Evolutionary conservation across 129 eudicot genomes (phyloP), one percentile per base, ranked within the genome.

Genomic region (Flaveria trinervia): DNA sequence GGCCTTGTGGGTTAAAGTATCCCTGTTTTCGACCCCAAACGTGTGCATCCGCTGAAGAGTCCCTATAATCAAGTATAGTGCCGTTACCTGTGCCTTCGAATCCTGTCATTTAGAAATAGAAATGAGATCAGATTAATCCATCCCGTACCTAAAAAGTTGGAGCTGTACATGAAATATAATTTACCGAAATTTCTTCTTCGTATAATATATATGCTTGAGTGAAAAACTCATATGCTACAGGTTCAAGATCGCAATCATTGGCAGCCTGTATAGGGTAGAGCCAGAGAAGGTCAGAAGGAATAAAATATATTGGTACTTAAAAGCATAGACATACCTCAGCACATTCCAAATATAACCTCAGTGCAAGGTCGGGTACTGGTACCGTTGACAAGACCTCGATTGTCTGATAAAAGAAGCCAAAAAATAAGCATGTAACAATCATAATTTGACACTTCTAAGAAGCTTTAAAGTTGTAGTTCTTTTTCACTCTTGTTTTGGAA

Each of bases 141-240:
- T 79, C 68, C 4, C 51, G 10, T 74, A 69, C 59, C 46, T 23
- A 43, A 68, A 56, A 11, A 22, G 12, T 18, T 10, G 56, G 56
- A 13, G 26, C 36, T 4, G 23, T 5, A 68, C 44, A 20, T 5
- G 41, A 20, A 41, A 17, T 54, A 25, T 26, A 22, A 64, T 43
- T 65, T 86, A 94, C 99, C 84, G 97, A 87, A 45, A 91, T 86
- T 84, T 94, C 99, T 91, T 94, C 99, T 83, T 94, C 99, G 30
- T 94, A 94, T 76, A 94, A 83, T 74, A 94, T 91, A 83, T 94
- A 94, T 60, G 99, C 99, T 82, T 94, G 99, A 77, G 99, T 94
- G 84, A 94, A 94, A 81, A 94, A 91, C 70, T 94, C 99, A 72
- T 92, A 94, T 33, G 99, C 99, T 20, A 94, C 97, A 81, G 99